Evolutionary conservation across 164 flowering plant species (phyloP).

Genomic region (Warburgia ugandensis): DNA sequence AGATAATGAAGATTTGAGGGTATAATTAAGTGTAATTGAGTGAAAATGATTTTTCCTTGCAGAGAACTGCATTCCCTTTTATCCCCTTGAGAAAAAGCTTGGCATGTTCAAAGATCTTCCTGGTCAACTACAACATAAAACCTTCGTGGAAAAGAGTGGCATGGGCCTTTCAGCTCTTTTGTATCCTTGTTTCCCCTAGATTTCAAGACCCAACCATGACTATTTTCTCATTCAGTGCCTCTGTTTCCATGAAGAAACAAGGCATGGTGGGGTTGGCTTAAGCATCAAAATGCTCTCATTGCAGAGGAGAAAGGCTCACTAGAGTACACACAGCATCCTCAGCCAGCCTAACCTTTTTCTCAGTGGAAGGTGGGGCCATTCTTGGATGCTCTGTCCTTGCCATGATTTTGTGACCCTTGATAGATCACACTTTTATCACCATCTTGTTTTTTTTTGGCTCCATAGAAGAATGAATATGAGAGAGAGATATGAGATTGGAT

Average conservation of each 20-base stretch:
- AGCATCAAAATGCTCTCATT: slow-evolving; percentile 1
- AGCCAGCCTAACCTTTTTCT: neutral
- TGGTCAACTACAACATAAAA: slow-evolving; percentile 1
- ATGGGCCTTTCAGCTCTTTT: slow-evolving; percentile 1
- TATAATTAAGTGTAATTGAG: neutral
- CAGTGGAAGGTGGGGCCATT: neutral
- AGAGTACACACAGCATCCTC: neutral
- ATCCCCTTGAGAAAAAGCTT: neutral
- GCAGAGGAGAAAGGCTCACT: slow-evolving; percentile 4
- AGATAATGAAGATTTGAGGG: neutral
- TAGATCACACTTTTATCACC: too few species aligned
- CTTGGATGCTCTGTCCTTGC: neutral
- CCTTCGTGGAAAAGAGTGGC: neutral
- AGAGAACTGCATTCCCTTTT: neutral
- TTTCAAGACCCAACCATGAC: slow-evolving; percentile 5
- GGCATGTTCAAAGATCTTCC: neutral
- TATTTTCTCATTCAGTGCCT: slow-evolving; percentile 3
- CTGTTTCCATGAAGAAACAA: neutral
- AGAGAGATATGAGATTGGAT: too few species aligned
- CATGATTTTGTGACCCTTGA: too few species aligned
- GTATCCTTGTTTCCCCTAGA: neutral
- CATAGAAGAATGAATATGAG: too few species aligned
- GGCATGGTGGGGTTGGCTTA: slow-evolving; percentile 5
- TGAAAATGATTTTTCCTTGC: slow-evolving; percentile 1
- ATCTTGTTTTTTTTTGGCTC: too few species aligned